These are phyloP conservation scores for Penicillium sp. DNA, from an alignment of 2,329 filamentous ascomycete species.

Conservation along the genomic window DNA sequence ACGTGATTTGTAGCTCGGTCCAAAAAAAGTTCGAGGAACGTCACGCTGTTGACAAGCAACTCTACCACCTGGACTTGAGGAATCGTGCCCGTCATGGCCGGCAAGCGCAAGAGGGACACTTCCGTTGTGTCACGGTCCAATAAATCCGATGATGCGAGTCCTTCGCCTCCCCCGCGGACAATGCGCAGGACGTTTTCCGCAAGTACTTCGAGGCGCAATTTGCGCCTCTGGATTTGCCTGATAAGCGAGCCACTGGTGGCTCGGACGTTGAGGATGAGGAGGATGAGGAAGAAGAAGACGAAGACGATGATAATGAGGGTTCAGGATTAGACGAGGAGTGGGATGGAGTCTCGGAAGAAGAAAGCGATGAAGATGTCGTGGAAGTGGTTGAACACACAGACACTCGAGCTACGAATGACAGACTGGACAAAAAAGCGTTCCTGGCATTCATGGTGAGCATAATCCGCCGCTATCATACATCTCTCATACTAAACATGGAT, in stretches of 20 bases:
- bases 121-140: constrained; percentile 26
- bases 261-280: constrained; percentile 21
- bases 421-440: constrained; percentile 62
- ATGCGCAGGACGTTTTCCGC: constrained; percentile 67
- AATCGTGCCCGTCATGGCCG: constrained; percentile 34
- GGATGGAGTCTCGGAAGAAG: constrained; percentile 58
- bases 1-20: constrained; percentile 28
- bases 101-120: constrained; percentile 48
- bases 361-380: constrained; percentile 41
- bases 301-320: constrained; percentile 24
- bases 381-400: constrained; percentile 60
- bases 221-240: constrained; percentile 56
- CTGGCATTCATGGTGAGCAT: constrained; percentile 70
- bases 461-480: no score
- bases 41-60: neutral
- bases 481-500: constrained; percentile 8
- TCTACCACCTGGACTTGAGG: constrained; percentile 1
- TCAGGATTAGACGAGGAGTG: constrained; percentile 51
- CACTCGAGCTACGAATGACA: constrained; percentile 39
- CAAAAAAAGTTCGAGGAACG: constrained; percentile 12
- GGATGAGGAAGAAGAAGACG: constrained; percentile 26
- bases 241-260: constrained; percentile 6
- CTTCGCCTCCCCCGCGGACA: constrained; percentile 12
- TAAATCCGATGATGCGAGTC: constrained; percentile 20
- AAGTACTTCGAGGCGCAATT: constrained; percentile 86